Evolutionary conservation across 768 basidiomycete species (phyloP).

Genomic region (Trametes gibbosa): DNA sequence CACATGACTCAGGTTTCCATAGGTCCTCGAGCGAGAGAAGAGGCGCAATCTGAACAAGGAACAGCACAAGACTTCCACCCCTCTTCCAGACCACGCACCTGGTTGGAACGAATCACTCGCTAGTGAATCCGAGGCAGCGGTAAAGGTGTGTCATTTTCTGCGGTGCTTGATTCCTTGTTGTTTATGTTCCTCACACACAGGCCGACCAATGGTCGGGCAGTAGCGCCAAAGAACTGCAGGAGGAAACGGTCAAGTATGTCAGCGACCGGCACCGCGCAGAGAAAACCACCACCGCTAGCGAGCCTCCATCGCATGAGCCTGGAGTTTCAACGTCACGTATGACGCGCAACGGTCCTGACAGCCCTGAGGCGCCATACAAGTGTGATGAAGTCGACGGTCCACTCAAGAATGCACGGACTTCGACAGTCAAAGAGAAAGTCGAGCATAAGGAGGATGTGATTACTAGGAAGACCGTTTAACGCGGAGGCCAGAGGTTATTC

Average conservation of each 20-base stretch:
- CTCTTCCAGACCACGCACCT: slow-evolving; percentile 30
- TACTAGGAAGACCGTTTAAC: neutral
- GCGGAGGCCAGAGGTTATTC: no score
- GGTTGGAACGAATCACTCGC: slow-evolving; percentile 40
- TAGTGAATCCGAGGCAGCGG: slow-evolving; percentile 33
- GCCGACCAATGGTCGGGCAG: slow-evolving; percentile 25
- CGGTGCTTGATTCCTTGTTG: no score
- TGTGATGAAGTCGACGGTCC: slow-evolving; percentile 29
- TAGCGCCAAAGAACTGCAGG: slow-evolving; percentile 19
- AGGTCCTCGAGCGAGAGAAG: slow-evolving; percentile 36
- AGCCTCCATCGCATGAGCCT: slow-evolving; percentile 14
- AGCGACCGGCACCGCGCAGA: slow-evolving; percentile 23
- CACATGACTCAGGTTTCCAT: neutral
- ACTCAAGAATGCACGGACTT: slow-evolving; percentile 7
- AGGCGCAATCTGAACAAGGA: slow-evolving; percentile 30
- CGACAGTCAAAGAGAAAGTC: slow-evolving; percentile 6
- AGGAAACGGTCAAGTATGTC: slow-evolving; percentile 28
- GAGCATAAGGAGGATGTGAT: slow-evolving; percentile 6
- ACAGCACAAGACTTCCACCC: slow-evolving; percentile 36
- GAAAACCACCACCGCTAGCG: slow-evolving; percentile 2
- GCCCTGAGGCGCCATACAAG: slow-evolving; percentile 21
- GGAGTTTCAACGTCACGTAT: slow-evolving; percentile 14
- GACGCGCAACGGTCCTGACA: slow-evolving; percentile 8
- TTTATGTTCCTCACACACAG: no score
- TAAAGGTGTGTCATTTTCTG: slow-evolving; percentile 31